phyloP scores from a whole-genome alignment of 176 grass and related monocot genomes.

The Oryza longistaminata region DNA sequence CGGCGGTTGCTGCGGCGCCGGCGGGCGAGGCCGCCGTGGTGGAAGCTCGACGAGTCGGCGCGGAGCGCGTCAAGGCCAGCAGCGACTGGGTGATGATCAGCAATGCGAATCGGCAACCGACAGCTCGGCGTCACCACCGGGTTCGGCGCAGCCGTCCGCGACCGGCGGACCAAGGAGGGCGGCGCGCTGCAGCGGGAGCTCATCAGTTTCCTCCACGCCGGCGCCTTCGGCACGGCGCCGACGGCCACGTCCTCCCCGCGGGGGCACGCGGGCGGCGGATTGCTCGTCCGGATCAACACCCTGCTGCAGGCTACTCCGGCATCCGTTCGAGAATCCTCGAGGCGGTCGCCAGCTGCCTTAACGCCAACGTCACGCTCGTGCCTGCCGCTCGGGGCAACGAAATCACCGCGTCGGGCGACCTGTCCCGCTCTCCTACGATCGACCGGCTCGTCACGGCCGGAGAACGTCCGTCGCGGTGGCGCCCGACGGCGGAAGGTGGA shows the following conservation, averaged over 20 bases:
- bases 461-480: constrained; percentile 44
- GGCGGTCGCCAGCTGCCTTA: constrained; percentile 50
- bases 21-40: constrained; percentile 35
- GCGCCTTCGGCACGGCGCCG: constrained; percentile 50
- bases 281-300: constrained; percentile 67
- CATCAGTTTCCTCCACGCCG: constrained; percentile 78
- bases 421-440: constrained; percentile 64
- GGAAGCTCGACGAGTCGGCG: constrained; percentile 70
- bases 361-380: constrained; percentile 49
- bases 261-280: constrained; percentile 43
- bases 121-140: constrained; percentile 97
- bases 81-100: constrained; percentile 80
- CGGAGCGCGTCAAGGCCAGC: constrained; percentile 68
- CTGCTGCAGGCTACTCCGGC: constrained; percentile 56
- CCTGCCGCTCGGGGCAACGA: constrained; percentile 58
- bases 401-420: constrained; percentile 62
- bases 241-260: constrained; percentile 50
- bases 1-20: not conserved
- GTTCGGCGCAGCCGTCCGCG: constrained; percentile 84
- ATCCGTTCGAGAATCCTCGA: constrained; percentile 69
- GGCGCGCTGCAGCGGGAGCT: constrained; percentile 82
- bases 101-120: constrained; percentile 85
- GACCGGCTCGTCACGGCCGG: constrained; percentile 47
- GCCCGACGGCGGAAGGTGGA: constrained; percentile 47
- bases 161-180: constrained; percentile 85